Base-by-base conservation (phyloP, 495 filamentous ascomycete genomes). In the Penicillium argentinense region DNA sequence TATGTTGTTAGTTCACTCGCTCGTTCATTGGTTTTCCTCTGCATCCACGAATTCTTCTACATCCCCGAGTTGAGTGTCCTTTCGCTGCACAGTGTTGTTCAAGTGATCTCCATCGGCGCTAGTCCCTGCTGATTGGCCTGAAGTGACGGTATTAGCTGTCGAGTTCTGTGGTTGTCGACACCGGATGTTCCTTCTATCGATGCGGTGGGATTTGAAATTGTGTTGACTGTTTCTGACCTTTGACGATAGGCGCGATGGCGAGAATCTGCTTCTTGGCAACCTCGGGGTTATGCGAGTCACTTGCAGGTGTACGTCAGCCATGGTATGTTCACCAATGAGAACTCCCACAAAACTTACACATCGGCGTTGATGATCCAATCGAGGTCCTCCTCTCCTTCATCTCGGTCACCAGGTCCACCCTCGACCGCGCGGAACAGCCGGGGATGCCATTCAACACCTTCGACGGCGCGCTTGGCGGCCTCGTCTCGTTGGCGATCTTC, bases 311-410 rank as follows among this genome's bases (percentile, higher is more conserved):
- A 21, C 5, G 13, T 51, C 39, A 43, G 47, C 33, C 6, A 36
- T 18, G 22, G 19, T 5, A 22, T 9, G 12, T 21, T 23, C 16
- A 16, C 21, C 9, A 14, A 23, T 8, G 11, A 42, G 14, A 18
- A n/a, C 0, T 1, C 44, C n/a, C 6, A 33, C 14, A 21, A 21
- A 21, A 68, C 85, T 69, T 71, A 97, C 89, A 97, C 82, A 49
- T 85, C 73, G 9, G 95, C 86, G 61, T 90, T 86, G 57, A 99
- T 85, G 56, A 97, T 89, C 88, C 89, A 99, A 65, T 99, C 95
- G 17, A 99, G 73, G 46, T 87, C 85, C 52, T 85, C 83, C 57
- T 96, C 89, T 13, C 91, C 92, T 54, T 95, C 91, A 39, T 89
- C 88, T 5, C 75, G 55, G 11, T 85, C 86, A 28, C 81, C 82